These are phyloP conservation scores for Mycena albidolilacea DNA, from an alignment of 768 basidiomycete genomes.

Conservation along the genomic window DNA sequence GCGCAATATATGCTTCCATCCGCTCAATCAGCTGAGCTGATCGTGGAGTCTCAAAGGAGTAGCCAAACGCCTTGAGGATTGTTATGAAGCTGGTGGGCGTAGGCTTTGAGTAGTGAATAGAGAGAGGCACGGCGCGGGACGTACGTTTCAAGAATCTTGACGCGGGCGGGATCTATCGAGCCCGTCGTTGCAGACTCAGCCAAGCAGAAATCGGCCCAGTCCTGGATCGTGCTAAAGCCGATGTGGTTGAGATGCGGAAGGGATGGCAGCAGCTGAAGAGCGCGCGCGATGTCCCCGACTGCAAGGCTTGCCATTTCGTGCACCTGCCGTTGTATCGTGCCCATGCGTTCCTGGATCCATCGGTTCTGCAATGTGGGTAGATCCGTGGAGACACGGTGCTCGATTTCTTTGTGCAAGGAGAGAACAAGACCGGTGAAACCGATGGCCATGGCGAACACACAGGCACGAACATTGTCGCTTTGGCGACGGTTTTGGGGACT, in stretches of 20 bases:
- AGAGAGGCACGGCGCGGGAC: neutral
- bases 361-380: neutral
- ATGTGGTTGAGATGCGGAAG: neutral
- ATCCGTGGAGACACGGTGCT: constrained; percentile 18
- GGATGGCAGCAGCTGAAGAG: neutral
- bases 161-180: neutral
- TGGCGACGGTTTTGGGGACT: neutral
- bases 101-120: neutral
- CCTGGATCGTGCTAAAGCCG: neutral
- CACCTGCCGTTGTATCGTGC: constrained; percentile 21
- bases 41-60: constrained; percentile 9
- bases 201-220: constrained; percentile 28
- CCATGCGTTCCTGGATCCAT: constrained; percentile 16
- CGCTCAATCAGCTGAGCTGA: constrained; percentile 17
- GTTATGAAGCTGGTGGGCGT: constrained; percentile 12
- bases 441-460: neutral
- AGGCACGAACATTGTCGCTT: neutral
- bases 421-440: constrained; percentile 10
- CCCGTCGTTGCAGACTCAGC: constrained; percentile 23
- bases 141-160: neutral
- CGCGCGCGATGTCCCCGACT: constrained; percentile 17
- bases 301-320: constrained; percentile 8
- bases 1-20: constrained; percentile 20
- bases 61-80: constrained; percentile 17
- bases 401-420: constrained; percentile 25